Conservation (phyloP, 2,329 filamentous ascomycete genomes). For the Bipolaris victoriae region DNA sequence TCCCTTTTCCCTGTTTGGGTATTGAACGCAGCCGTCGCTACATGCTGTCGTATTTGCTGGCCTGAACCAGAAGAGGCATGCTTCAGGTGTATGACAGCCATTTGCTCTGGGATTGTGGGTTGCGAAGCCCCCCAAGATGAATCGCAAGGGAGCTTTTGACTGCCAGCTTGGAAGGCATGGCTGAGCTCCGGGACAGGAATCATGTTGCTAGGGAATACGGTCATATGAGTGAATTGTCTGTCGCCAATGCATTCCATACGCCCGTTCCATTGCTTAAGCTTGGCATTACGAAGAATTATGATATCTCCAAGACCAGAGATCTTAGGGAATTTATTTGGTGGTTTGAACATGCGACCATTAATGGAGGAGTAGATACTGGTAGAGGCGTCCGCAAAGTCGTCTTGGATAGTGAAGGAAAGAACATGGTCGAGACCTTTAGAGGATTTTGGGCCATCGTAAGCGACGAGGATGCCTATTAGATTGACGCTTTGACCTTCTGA, state of each 20-base stretch:
- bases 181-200: constrained; percentile 29
- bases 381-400: constrained; percentile 36
- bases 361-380: constrained; percentile 26
- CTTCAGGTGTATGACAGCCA: constrained; percentile 34
- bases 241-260: constrained; percentile 20
- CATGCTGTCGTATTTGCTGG: constrained; percentile 25
- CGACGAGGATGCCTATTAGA: constrained; percentile 74
- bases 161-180: constrained; percentile 27
- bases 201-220: constrained; percentile 27
- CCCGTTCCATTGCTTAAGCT: constrained; percentile 23
- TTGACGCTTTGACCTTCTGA: constrained; percentile 52
- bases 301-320: constrained; percentile 63
- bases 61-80: constrained; percentile 24
- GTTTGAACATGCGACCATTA: constrained; percentile 35
- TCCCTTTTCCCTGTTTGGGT: constrained; percentile 38
- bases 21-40: constrained; percentile 11
- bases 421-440: constrained; percentile 61
- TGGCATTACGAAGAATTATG: constrained; percentile 61
- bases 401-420: constrained; percentile 49
- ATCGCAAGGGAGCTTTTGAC: constrained; percentile 17
- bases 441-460: constrained; percentile 60
- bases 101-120: constrained; percentile 28
- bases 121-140: constrained; percentile 4
- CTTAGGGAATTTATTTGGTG: constrained; percentile 49
- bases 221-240: not conserved